Base-by-base conservation (phyloP, 129 eudicot species). In the Heracleum sosnowskyi region DNA sequence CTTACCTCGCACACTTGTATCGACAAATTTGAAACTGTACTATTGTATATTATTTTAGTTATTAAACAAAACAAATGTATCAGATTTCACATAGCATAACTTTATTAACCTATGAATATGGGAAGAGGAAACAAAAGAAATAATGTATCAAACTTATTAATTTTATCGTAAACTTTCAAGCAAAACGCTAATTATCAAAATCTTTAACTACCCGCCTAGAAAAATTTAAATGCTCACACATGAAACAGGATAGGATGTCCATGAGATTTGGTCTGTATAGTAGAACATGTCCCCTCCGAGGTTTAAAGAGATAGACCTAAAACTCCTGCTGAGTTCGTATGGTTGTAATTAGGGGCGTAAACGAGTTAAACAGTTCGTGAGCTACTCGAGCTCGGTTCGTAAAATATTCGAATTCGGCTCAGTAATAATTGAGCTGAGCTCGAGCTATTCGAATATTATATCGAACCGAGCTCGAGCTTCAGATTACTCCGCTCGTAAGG, bases 311-410 rank as follows among this genome's bases (percentile, higher is more conserved):
- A 83, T 80, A 39, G 12, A 63, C 29, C 6, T 18, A 35, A 70
- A 68, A 83, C 80, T 47, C 89, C 86, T 83, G 66, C 81, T 76
- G 49, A 71, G 70, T 41, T 82, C 77, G 76, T 82, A 81, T 82
- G 86, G 85, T 76, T 82, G 75, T 69, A 73, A 82, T 76, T 79
- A n/a, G n/a, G n/a, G n/a, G n/a, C n/a, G n/a, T n/a, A n/a, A n/a
- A n/a, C n/a, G n/a, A n/a, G n/a, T n/a, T n/a, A n/a, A n/a, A n/a
- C n/a, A n/a, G n/a, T n/a, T n/a, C n/a, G n/a, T n/a, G n/a, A n/a
- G n/a, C n/a, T n/a, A n/a, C n/a, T n/a, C n/a, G n/a, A n/a, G n/a
- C n/a, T n/a, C n/a, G n/a, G n/a, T n/a, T n/a, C n/a, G n/a, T n/a
- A n/a, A n/a, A n/a, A n/a, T n/a, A n/a, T n/a, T n/a, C n/a, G n/a